Conservation (phyloP, 2,329 filamentous ascomycete species). For the Ilyonectria destructans region DNA sequence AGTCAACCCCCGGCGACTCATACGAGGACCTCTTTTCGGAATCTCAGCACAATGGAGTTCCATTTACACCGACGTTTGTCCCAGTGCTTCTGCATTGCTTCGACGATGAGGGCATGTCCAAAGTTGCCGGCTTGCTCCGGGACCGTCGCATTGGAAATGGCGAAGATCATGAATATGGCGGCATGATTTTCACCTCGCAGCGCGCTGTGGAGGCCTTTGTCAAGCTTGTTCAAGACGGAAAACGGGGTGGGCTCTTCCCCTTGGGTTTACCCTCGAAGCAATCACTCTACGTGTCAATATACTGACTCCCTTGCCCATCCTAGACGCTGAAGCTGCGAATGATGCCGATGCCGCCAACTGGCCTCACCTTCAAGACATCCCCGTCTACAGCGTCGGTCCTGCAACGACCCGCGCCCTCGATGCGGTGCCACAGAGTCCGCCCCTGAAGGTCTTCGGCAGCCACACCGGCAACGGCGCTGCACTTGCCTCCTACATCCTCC, state of each 20-base stretch:
- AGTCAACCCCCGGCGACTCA: conserved; percentile 78
- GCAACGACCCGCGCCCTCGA: conserved; percentile 83
- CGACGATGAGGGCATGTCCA: conserved; percentile 70
- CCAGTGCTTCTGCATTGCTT: conserved; percentile 84
- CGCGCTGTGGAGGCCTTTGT: conserved; percentile 86
- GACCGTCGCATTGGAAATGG: conserved; percentile 58
- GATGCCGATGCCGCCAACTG: conserved; percentile 51
- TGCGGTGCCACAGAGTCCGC: conserved; percentile 66
- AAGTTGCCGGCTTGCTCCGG: conserved; percentile 67
- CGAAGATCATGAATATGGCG: conserved; percentile 71
- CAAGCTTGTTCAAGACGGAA: conserved; percentile 71
- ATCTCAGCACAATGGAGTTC: conserved; percentile 53
- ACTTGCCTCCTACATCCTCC: conserved; percentile 83
- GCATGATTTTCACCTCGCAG: conserved; percentile 89
- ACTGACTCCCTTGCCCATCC: conserved; percentile 22
- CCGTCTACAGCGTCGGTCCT: conserved; percentile 85
- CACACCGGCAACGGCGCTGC: conserved; percentile 89
- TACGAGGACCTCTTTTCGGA: conserved; percentile 79
- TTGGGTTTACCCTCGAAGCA: background rate
- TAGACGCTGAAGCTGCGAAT: conserved; percentile 30
- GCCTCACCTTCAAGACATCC: conserved; percentile 71
- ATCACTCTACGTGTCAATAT: background rate
- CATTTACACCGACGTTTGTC: conserved; percentile 79
- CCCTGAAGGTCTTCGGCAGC: conserved; percentile 80
- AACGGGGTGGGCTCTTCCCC: conserved; percentile 50